These are phyloP conservation scores for Moringa oleifera DNA, from an alignment of 345 rosid species.

Conservation along the genomic window DNA sequence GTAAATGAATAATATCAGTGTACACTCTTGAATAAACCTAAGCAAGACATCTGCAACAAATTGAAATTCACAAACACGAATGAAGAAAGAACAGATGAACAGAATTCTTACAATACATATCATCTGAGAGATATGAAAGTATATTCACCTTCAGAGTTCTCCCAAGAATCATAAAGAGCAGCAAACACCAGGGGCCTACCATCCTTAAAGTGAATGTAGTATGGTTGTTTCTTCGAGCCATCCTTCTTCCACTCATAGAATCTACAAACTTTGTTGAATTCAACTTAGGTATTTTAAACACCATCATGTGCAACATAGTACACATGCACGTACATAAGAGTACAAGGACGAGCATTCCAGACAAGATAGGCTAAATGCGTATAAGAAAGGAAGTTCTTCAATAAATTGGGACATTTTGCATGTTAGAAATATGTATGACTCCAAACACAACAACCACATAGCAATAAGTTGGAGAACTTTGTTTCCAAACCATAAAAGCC, in stretches of 20 bases:
- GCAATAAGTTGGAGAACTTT: too few relatives aligned
- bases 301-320: too few relatives aligned
- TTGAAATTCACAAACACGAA: neutral
- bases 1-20: neutral
- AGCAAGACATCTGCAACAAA: neutral
- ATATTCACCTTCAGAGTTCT: conserved; percentile 58
- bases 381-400: neutral
- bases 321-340: too few relatives aligned
- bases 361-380: neutral
- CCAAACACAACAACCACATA: neutral
- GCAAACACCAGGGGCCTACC: conserved; percentile 87
- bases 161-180: conserved; percentile 84
- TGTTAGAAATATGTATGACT: neutral
- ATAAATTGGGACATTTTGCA: neutral
- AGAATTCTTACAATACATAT: neutral
- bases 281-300: conserved; percentile 3
- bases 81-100: neutral
- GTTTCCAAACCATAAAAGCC: neutral
- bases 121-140: neutral
- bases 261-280: conserved; percentile 28
- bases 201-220: conserved; percentile 80
- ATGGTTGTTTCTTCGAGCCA: conserved; percentile 87
- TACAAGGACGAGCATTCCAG: too few relatives aligned
- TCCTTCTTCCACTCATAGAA: conserved; percentile 98
- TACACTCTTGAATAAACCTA: neutral